Conservation (phyloP, 169 alveolate genomes). For the Eimeria sp. region DNA sequence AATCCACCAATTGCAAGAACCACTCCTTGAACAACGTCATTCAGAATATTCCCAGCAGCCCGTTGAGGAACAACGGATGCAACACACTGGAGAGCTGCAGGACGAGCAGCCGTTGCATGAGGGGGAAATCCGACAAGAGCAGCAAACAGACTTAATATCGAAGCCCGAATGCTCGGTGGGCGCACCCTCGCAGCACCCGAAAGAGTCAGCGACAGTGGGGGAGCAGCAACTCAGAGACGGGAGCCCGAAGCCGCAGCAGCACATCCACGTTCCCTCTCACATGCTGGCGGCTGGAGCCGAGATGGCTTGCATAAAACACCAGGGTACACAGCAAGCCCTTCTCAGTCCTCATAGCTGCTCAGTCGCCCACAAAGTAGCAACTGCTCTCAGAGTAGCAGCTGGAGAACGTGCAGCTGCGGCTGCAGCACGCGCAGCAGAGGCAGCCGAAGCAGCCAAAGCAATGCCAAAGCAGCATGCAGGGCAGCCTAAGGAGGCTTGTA, state of each 20-base stretch:
- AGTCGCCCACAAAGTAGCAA: slow-evolving; percentile 71
- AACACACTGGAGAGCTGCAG: slow-evolving; percentile 18
- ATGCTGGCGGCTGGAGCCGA: slow-evolving; percentile 56
- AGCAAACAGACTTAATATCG: background rate
- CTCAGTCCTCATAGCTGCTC: slow-evolving; percentile 72
- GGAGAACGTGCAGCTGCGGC: slow-evolving; percentile 77
- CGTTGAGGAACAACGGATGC: background rate
- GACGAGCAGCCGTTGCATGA: slow-evolving; percentile 9
- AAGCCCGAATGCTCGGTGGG: background rate
- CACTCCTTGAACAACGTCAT: background rate
- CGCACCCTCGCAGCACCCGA: background rate
- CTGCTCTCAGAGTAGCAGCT: slow-evolving; percentile 74
- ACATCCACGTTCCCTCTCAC: slow-evolving; percentile 66
- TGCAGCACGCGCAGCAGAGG: slow-evolving; percentile 73
- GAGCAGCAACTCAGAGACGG: background rate
- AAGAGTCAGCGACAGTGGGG: background rate
- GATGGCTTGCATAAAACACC: slow-evolving; percentile 35
- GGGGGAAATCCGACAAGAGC: slow-evolving; percentile 14
- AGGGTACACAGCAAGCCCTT: slow-evolving; percentile 32
- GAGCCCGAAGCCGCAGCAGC: slow-evolving; percentile 33
- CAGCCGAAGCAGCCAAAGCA: slow-evolving; percentile 44
- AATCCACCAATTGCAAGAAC: background rate
- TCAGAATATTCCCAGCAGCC: background rate
- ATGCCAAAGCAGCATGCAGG: slow-evolving; percentile 2
- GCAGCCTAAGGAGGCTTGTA: background rate